These are phyloP conservation scores for Babesia caballi DNA, from an alignment of 169 alveolate species.

Conservation along the genomic window DNA sequence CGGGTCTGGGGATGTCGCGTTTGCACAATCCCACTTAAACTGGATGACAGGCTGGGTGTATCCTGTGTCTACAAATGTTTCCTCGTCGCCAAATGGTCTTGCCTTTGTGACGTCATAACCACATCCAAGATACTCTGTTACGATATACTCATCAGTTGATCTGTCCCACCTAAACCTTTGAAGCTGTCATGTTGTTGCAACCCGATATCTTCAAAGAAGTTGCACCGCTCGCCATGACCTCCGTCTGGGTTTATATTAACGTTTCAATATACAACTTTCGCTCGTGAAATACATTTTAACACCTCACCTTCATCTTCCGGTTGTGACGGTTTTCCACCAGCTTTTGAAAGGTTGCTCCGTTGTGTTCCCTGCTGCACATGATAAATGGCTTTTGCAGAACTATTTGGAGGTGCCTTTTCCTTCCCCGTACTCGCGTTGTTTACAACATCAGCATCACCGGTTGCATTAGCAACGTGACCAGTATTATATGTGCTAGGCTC, in stretches of 20 bases:
- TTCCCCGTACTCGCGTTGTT: too few relatives aligned
- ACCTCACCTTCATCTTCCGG: too few relatives aligned
- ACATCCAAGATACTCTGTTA: slow-evolving; percentile 53
- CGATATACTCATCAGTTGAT: neutral
- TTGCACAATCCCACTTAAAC: slow-evolving; percentile 10
- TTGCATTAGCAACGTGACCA: too few relatives aligned
- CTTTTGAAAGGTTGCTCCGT: too few relatives aligned
- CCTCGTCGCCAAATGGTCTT: slow-evolving; percentile 56
- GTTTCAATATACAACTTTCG: neutral
- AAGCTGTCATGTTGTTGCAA: neutral
- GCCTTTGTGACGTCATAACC: slow-evolving; percentile 48
- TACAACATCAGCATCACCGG: too few relatives aligned
- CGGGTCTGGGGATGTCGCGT: neutral
- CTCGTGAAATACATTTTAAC: too few relatives aligned
- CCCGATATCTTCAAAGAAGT: neutral
- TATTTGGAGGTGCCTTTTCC: too few relatives aligned
- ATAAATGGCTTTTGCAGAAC: too few relatives aligned
- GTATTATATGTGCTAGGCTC: too few relatives aligned
- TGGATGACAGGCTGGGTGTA: slow-evolving; percentile 52
- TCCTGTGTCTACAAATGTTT: slow-evolving; percentile 44
- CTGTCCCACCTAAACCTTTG: slow-evolving; percentile 11
- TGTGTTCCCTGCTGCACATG: too few relatives aligned
- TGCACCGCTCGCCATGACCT: neutral
- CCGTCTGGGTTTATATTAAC: neutral
- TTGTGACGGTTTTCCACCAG: too few relatives aligned